Conservation (phyloP, 441 rosid genomes). For the Jatropha multifida region DNA sequence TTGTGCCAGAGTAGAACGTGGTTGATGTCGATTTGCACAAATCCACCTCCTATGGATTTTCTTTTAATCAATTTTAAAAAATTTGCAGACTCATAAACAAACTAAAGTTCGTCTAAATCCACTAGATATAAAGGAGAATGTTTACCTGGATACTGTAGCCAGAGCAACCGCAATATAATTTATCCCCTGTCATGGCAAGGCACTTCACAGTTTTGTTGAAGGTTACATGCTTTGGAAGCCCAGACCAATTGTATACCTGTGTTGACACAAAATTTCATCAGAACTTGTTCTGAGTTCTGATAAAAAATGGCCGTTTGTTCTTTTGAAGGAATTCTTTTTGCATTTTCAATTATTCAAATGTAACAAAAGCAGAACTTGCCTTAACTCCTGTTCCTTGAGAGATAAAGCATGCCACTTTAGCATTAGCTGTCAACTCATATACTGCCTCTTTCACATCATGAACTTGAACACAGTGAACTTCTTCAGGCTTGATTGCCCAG, state of each 20-base stretch:
- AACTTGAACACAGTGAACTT: constrained; percentile 61
- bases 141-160: constrained; percentile 59
- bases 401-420: constrained; percentile 48
- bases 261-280: neutral
- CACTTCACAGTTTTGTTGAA: constrained; percentile 47
- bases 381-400: constrained; percentile 62
- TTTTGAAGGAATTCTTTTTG: neutral
- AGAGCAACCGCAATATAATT: constrained; percentile 57
- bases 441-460: constrained; percentile 65
- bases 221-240: constrained; percentile 51
- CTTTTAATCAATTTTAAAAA: neutral
- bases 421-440: constrained; percentile 45
- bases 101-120: neutral
- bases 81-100: neutral
- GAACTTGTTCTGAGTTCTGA: neutral
- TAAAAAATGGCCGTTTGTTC: neutral
- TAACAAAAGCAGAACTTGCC: constrained; percentile 34
- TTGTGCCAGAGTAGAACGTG: constrained; percentile 50
- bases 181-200: constrained; percentile 51
- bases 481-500: constrained; percentile 55
- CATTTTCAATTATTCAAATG: neutral
- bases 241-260: constrained; percentile 67
- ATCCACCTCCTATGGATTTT: constrained; percentile 46
- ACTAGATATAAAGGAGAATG: neutral
- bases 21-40: constrained; percentile 36